Evolutionary conservation across 495 filamentous ascomycete genomes (phyloP).

Genomic region (Chaetomium tenue): DNA sequence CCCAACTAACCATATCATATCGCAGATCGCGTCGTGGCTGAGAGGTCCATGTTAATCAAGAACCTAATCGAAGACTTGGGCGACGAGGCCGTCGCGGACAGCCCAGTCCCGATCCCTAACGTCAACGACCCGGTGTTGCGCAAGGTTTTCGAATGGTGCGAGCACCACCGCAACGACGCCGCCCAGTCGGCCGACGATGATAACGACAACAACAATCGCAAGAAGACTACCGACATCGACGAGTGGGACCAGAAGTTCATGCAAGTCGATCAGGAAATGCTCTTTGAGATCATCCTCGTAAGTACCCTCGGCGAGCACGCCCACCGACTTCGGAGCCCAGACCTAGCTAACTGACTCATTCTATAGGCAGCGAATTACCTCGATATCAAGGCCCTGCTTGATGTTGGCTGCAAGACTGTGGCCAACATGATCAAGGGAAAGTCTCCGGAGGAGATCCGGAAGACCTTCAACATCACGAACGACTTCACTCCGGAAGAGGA

Average conservation of each 20-base stretch:
- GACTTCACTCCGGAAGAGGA: constrained; percentile 82
- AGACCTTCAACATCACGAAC: constrained; percentile 82
- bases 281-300: constrained; percentile 98
- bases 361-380: constrained; percentile 70
- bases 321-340: constrained; percentile 5
- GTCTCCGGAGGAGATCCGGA: constrained; percentile 75
- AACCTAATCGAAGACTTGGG: constrained; percentile 95
- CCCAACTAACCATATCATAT: constrained; percentile 2
- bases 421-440: constrained; percentile 89
- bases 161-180: constrained; percentile 87
- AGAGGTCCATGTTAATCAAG: constrained; percentile 93
- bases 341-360: constrained; percentile 18
- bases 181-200: constrained; percentile 76
- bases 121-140: constrained; percentile 90
- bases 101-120: constrained; percentile 76
- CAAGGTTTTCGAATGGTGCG: constrained; percentile 98
- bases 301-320: constrained; percentile 33
- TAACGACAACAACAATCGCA: constrained; percentile 87
- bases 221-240: constrained; percentile 98
- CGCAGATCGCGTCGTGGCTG: constrained; percentile 73
- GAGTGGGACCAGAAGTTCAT: constrained; percentile 99
- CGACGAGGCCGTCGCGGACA: constrained; percentile 58
- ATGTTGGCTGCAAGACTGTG: constrained; percentile 81
- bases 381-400: constrained; percentile 77
- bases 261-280: constrained; percentile 99